Percentiles rank a stretch among this genome's conserved stretches.
Conservation (phyloP, 148 eudicot genomes). For the Rhododendron williamsianum region DNA sequence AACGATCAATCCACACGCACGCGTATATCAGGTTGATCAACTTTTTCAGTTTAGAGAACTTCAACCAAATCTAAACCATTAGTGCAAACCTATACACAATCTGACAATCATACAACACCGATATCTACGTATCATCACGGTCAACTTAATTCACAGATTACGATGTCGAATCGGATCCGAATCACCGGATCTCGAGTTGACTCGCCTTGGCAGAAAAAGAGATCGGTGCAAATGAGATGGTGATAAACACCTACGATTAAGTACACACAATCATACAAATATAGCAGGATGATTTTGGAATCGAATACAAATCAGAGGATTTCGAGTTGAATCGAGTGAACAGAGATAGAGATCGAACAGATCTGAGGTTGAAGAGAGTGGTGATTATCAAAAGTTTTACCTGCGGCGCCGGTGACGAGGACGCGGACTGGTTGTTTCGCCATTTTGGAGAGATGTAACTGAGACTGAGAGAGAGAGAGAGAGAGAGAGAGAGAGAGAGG, state of each 20-base stretch:
- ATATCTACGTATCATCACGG: not conserved
- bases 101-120: not conserved
- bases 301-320: not conserved
- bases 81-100: not conserved
- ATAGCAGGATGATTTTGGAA: not conserved
- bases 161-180: not conserved
- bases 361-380: not conserved
- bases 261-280: not conserved
- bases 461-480: not conserved
- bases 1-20: not conserved
- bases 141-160: not conserved
- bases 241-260: not conserved
- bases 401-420: conserved; percentile 84
- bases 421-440: conserved; percentile 63
- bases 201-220: not conserved
- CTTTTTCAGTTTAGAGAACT: not conserved
- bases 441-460: conserved; percentile 27
- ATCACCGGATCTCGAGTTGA: not conserved
- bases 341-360: not conserved
- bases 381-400: conserved; percentile 19
- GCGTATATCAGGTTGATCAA: not conserved
- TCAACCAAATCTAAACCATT: not conserved
- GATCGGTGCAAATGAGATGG: not conserved
- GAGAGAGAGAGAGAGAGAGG: not conserved
- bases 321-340: not conserved